Evolutionary conservation across 768 basidiomycete genomes (phyloP).

Genomic region (Lactarius sanguifluus): DNA sequence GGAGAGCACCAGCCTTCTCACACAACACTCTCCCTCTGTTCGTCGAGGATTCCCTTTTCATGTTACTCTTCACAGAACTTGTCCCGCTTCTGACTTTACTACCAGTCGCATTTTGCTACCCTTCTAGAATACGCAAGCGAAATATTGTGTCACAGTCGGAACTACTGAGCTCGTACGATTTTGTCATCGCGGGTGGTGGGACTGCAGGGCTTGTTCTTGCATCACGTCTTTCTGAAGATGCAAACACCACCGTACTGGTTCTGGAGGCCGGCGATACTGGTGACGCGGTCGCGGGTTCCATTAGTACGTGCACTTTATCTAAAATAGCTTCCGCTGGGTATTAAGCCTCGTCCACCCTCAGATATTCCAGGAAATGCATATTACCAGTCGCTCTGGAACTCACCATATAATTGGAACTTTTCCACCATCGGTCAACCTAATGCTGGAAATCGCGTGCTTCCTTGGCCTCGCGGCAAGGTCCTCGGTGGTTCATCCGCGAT

Average conservation of each 20-base stretch:
- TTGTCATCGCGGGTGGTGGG: conserved; percentile 52
- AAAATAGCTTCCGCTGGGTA: not conserved
- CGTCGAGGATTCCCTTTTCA: not conserved
- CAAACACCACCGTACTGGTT: conserved; percentile 45
- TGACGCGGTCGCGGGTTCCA: conserved; percentile 38
- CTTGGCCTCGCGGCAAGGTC: conserved; percentile 66
- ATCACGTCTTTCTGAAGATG: conserved; percentile 46
- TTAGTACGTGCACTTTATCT: conserved; percentile 36
- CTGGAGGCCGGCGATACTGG: conserved; percentile 48
- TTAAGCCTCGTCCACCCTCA: conserved; percentile 27
- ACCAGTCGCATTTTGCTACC: not conserved
- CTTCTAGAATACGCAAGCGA: conserved; percentile 32
- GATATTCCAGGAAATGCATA: conserved; percentile 55
- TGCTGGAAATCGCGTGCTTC: conserved; percentile 43
- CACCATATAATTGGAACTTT: conserved; percentile 57
- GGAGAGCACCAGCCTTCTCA: not conserved
- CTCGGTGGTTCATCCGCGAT: conserved; percentile 69
- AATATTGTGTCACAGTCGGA: conserved; percentile 44
- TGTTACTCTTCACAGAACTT: not conserved
- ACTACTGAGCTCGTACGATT: conserved; percentile 50
- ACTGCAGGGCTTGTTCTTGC: conserved; percentile 50
- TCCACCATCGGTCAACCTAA: conserved; percentile 48
- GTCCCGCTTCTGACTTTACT: not conserved
- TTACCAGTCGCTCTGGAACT: conserved; percentile 48
- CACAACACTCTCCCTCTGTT: not conserved